phyloP scores from a whole-genome alignment of 768 basidiomycete species.

The Suillus subluteus region DNA sequence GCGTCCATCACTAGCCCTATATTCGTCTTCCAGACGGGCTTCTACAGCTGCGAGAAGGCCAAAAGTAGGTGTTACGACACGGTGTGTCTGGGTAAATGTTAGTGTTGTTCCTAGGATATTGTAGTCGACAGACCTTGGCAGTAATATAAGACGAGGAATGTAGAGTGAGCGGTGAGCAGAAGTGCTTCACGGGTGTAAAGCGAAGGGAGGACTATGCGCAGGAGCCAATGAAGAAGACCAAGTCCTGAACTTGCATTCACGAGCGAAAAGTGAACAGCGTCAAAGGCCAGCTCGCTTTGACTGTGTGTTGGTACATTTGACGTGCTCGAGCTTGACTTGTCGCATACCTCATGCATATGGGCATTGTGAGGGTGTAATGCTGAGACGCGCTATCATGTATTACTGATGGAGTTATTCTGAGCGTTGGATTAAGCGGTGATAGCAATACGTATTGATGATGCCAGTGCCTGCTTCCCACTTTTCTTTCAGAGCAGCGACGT shows the following conservation, averaged over 20 bases:
- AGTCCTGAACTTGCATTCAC: conserved; percentile 40
- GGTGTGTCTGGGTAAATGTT: no score
- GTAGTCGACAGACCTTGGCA: conserved; percentile 40
- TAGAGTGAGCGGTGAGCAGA: conserved; percentile 76
- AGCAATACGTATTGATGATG: conserved; percentile 60
- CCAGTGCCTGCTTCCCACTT: conserved; percentile 78
- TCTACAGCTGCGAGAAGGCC: conserved; percentile 72
- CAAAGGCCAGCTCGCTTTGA: conserved; percentile 18
- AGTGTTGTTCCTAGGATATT: no score
- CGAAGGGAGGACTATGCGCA: conserved; percentile 70
- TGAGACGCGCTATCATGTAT: conserved; percentile 65
- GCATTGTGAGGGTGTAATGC: conserved; percentile 82
- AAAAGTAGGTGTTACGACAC: conserved; percentile 69
- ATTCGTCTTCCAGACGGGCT: conserved; percentile 88
- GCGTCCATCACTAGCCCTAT: conserved; percentile 81
- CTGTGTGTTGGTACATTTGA: no score
- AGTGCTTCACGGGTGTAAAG: conserved; percentile 69
- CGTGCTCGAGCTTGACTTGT: no score
- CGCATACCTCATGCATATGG: conserved; percentile 41
- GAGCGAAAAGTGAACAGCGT: conserved; percentile 66
- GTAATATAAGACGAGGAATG: conserved; percentile 91
- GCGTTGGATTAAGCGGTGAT: not conserved
- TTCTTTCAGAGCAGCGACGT: conserved; percentile 72
- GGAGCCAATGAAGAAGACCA: conserved; percentile 68
- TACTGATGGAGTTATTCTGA: conserved; percentile 71